phyloP scores from a whole-genome alignment of 345 rosid species.

The Iberis pinnata region DNA sequence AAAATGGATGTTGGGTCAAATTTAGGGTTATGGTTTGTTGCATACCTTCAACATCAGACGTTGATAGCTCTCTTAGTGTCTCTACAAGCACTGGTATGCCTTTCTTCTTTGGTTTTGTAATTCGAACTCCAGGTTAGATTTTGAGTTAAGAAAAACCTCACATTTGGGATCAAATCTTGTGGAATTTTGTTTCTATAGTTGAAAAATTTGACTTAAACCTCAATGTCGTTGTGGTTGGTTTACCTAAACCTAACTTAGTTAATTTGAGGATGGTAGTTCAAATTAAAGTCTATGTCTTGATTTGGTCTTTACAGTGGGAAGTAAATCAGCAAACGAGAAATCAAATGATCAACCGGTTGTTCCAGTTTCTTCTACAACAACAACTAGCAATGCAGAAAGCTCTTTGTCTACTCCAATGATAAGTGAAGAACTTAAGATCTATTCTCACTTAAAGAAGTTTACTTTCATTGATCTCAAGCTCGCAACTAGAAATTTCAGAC shows the following conservation, averaged over 20 bases:
- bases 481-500: conserved; percentile 96
- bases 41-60: conserved; percentile 68
- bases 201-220: conserved; percentile 11
- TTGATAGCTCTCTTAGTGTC: conserved; percentile 55
- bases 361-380: conserved; percentile 58
- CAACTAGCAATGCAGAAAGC: conserved; percentile 82
- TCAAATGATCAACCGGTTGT: conserved; percentile 68
- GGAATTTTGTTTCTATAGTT: conserved; percentile 3
- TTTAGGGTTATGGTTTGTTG: conserved; percentile 54
- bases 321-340: conserved; percentile 58
- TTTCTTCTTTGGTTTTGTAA: not conserved
- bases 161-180: not conserved
- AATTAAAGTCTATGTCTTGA: too few species aligned
- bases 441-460: conserved; percentile 74
- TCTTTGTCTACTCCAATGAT: conserved; percentile 76
- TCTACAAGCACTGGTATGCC: conserved; percentile 43
- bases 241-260: too few species aligned
- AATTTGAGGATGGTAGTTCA: too few species aligned
- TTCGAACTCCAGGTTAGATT: not conserved
- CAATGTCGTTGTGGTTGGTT: conserved; percentile 20
- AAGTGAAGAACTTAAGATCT: conserved; percentile 85
- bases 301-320: conserved; percentile 40
- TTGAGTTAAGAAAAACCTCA: conserved; percentile 1
- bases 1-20: conserved; percentile 60
- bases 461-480: conserved; percentile 83